phyloP scores from a whole-genome alignment of 1,139 yeast species.

The Scheffersomyces parashehatae region DNA sequence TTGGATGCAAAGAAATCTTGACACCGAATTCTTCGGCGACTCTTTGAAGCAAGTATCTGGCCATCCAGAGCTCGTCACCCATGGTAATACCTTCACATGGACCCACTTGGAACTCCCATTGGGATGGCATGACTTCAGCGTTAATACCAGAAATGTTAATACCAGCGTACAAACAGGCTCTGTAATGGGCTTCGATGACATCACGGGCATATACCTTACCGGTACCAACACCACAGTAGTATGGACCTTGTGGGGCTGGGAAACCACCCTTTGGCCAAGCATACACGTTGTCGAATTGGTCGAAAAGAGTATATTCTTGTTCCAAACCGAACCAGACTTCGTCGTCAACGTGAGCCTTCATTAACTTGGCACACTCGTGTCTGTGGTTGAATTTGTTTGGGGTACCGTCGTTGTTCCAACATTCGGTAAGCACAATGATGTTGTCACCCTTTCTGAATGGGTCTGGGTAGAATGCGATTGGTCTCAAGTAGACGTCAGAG shows the following conservation, averaged over 20 bases:
- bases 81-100: slow-evolving; percentile 92
- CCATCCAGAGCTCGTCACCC: slow-evolving; percentile 98
- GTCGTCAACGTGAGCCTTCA: slow-evolving; percentile 87
- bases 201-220: slow-evolving; percentile 98
- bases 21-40: slow-evolving; percentile 99
- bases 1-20: slow-evolving; percentile 98
- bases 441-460: slow-evolving; percentile 98
- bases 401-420: slow-evolving; percentile 98
- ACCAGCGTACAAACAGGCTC: slow-evolving; percentile 95
- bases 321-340: slow-evolving; percentile 97
- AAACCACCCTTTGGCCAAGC: slow-evolving; percentile 99
- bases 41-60: slow-evolving; percentile 88
- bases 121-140: slow-evolving; percentile 99
- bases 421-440: slow-evolving; percentile 90
- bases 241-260: slow-evolving; percentile 99
- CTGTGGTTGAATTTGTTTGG: slow-evolving; percentile 98
- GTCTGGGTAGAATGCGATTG: slow-evolving; percentile 90
- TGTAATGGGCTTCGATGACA: slow-evolving; percentile 97
- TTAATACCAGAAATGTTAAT: slow-evolving; percentile 90
- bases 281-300: slow-evolving; percentile 83
- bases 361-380: slow-evolving; percentile 93
- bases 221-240: slow-evolving; percentile 99
- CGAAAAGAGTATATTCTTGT: slow-evolving; percentile 97
- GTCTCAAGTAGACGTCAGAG: slow-evolving; percentile 92
- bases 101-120: slow-evolving; percentile 99